These are phyloP conservation scores for Neurospora sp. DNA, from an alignment of 2,329 filamentous ascomycete species.

Conservation along the genomic window DNA sequence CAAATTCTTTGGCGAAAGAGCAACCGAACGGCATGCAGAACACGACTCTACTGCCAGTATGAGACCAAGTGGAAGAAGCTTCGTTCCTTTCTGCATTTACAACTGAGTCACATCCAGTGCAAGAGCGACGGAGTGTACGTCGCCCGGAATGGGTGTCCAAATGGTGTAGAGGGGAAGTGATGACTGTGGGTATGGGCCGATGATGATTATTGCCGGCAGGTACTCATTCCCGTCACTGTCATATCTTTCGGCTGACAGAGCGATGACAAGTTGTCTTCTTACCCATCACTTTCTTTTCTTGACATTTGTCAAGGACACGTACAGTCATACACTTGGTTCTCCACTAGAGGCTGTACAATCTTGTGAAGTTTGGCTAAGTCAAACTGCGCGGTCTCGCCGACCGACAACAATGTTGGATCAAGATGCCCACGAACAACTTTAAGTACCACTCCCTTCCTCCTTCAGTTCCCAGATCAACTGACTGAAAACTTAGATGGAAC, in stretches of 20 bases:
- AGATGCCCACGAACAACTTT: not conserved
- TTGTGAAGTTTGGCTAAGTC: not conserved
- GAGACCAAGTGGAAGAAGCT: not conserved
- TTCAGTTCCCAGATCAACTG: not conserved
- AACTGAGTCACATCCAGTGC: not conserved
- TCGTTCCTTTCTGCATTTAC: not conserved
- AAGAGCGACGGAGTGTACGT: not conserved
- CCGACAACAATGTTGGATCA: not conserved
- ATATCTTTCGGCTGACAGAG: not conserved
- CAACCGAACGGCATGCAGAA: not conserved
- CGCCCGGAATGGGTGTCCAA: not conserved
- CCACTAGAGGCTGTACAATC: not conserved
- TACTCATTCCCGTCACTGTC: not conserved
- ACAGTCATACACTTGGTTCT: not conserved
- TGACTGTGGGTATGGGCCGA: not conserved
- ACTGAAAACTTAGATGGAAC: too few species aligned
- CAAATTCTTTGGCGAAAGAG: not conserved
- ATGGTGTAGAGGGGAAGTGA: not conserved
- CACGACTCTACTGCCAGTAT: not conserved
- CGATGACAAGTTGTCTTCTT: not conserved
- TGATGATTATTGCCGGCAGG: too few species aligned
- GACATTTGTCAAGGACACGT: not conserved
- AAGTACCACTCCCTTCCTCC: not conserved
- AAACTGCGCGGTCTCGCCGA: not conserved
- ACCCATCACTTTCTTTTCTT: not conserved